phyloP scores from a whole-genome alignment of 352 stramenopile genomes.

The Phytophthora vignae region DNA sequence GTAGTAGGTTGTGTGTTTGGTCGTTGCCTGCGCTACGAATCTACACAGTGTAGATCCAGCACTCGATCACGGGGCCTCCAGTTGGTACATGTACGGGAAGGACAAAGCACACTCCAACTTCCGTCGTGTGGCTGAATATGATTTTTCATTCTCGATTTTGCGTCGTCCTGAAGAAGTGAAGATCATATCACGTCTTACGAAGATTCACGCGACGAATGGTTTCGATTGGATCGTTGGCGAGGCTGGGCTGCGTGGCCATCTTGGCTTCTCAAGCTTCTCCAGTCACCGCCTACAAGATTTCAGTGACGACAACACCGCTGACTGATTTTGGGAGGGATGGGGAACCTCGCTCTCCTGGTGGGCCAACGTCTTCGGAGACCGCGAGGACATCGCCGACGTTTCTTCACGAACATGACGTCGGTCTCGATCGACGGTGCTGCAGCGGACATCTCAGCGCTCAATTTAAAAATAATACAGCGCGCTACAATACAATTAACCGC shows the following conservation, averaged over 20 bases:
- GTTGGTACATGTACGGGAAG: too few relatives aligned
- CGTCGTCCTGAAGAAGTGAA: too few relatives aligned
- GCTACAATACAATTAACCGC: conserved; percentile 57
- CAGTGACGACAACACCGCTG: conserved; percentile 4
- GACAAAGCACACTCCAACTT: too few relatives aligned
- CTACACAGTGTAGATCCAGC: too few relatives aligned
- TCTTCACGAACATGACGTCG: conserved; percentile 41
- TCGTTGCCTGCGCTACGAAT: too few relatives aligned
- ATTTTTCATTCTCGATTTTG: too few relatives aligned
- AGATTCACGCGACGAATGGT: too few relatives aligned
- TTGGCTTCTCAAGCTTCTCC: not conserved
- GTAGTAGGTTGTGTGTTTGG: too few relatives aligned
- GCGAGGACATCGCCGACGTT: conserved; percentile 47
- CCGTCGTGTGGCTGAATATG: too few relatives aligned
- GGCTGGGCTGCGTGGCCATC: not conserved
- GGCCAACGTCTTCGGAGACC: conserved; percentile 55
- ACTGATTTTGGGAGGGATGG: conserved; percentile 50
- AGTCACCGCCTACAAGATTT: conserved; percentile 8
- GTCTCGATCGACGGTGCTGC: conserved; percentile 30
- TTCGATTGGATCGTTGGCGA: not conserved
- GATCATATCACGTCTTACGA: too few relatives aligned
- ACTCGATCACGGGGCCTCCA: too few relatives aligned
- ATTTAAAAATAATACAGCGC: conserved; percentile 57
- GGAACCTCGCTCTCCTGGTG: conserved; percentile 63
- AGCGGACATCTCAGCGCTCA: conserved; percentile 36